Percentiles rank a stretch among this genome's conserved stretches.
These are phyloP conservation scores for Syncephalastrum racemosum DNA, from an alignment of 371 early-diverging fungal species.

Conservation along the genomic window DNA sequence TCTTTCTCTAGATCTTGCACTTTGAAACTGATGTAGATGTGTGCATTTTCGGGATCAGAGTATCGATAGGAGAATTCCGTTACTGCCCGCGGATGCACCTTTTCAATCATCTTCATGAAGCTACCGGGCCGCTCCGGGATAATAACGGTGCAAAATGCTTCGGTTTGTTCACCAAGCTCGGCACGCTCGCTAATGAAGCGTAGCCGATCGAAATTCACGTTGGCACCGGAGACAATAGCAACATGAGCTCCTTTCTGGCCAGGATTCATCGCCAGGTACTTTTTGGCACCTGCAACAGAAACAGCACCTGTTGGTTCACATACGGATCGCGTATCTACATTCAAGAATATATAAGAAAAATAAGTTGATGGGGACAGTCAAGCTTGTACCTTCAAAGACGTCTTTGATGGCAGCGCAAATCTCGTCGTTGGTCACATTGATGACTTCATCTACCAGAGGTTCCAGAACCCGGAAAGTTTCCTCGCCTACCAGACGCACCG, in stretches of 20 bases:
- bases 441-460: constrained; percentile 75
- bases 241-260: constrained; percentile 60
- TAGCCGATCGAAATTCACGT: constrained; percentile 96
- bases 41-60: constrained; percentile 72
- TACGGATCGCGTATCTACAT: constrained; percentile 85
- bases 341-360: not conserved
- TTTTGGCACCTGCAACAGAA: constrained; percentile 85
- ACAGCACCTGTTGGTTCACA: constrained; percentile 96
- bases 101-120: constrained; percentile 77
- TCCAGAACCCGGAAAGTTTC: constrained; percentile 82
- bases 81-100: constrained; percentile 79
- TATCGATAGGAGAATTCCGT: constrained; percentile 95
- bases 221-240: constrained; percentile 89
- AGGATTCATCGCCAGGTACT: constrained; percentile 59
- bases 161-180: constrained; percentile 84
- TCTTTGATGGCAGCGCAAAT: constrained; percentile 98
- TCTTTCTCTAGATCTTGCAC: constrained; percentile 68
- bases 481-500: constrained; percentile 88
- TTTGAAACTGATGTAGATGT: constrained; percentile 87
- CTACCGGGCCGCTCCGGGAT: constrained; percentile 91
- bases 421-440: constrained; percentile 92
- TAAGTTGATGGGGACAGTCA: not conserved
- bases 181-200: constrained; percentile 96
- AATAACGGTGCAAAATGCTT: constrained; percentile 87
- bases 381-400: constrained; percentile 74